Evolutionary conservation across 352 stramenopile genomes (phyloP).

Genomic region (Phytophthora fragariaefolia): DNA sequence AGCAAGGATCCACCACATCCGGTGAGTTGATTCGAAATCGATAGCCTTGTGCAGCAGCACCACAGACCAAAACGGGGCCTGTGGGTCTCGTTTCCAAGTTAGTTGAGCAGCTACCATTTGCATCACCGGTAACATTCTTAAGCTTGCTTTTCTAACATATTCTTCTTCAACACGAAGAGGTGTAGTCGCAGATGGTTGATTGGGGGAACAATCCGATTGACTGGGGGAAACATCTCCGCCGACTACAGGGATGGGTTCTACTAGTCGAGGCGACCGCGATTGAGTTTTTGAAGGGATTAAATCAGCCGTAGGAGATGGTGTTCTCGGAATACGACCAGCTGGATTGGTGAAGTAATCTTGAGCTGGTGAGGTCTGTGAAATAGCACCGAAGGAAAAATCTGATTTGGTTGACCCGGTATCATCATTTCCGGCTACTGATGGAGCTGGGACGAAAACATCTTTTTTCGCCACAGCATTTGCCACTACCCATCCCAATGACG

Average conservation of each 20-base stretch:
- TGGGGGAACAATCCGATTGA: not conserved
- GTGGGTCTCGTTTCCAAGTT: slow-evolving; percentile 17
- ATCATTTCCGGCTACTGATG: slow-evolving; percentile 1
- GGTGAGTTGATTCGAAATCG: slow-evolving; percentile 42
- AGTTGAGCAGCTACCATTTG: slow-evolving; percentile 31
- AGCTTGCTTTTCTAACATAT: slow-evolving; percentile 19
- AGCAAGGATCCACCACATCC: slow-evolving; percentile 59
- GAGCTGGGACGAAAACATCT: not conserved
- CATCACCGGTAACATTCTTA: slow-evolving; percentile 33
- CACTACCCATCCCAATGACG: slow-evolving; percentile 24
- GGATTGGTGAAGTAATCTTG: not conserved
- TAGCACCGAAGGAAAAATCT: not conserved
- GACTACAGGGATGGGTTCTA: not conserved
- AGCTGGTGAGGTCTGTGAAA: not conserved
- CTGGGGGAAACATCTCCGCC: not conserved
- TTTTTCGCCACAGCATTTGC: slow-evolving; percentile 25
- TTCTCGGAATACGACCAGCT: not conserved
- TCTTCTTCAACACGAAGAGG: not conserved
- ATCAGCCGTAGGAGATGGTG: not conserved
- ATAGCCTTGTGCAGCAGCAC: slow-evolving; percentile 47
- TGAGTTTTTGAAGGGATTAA: not conserved
- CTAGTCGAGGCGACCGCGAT: not conserved
- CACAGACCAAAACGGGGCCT: slow-evolving; percentile 36
- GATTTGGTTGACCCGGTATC: not conserved
- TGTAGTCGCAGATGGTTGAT: slow-evolving; percentile 5